Base-by-base conservation (phyloP, 2,329 filamentous ascomycete genomes). In the Whalleya microplaca region DNA sequence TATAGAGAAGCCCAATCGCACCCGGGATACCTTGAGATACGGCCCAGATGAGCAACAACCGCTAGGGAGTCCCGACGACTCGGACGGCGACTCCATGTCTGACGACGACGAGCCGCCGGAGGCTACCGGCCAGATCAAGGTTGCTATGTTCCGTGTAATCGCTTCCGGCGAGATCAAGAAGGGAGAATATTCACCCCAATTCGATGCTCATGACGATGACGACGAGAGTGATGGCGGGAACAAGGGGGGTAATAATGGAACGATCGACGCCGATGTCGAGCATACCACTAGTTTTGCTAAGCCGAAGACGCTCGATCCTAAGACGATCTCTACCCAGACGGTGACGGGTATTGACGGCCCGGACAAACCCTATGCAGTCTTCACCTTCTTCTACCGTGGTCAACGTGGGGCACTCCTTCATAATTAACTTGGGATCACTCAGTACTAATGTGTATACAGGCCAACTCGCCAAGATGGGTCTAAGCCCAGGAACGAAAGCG, bases 201-300 rank as follows among this genome's bases (percentile, higher is more conserved):
- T 98, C 63, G 93, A 96, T 72, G 94, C 94, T 2, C 92, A 98
- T 67, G 95, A 98, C 69, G 94, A 96, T 61, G 93, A 96, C 60
- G 92, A 96, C 53, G 87, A 89, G 51, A 73, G 72, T 23, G 78
- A 81, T 18, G 73, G 74, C 53, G 74, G 81, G 23, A 76, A 76
- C 45, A 80, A 83, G 55, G 77, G 78, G 23, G 81, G 79, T 6
- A 83, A 80, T 48, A 85, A 82, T 41, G 80, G 80, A 14, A 80
- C 81, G 23, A 85, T 90, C 58, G 90, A 93, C 66, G 89, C 86
- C 41, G 92, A 96, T 69, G 85, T 97, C 54, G 95, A 98, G 75
- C 95, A 99, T 72, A 98, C 95, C 1, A 98, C 95, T 7, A 96
- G 93, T 71, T 98, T 98, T 74, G 94, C 94, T 9, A 96, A 97